Conservation (phyloP, 352 stramenopile genomes). For the Phytophthora sojae region DNA sequence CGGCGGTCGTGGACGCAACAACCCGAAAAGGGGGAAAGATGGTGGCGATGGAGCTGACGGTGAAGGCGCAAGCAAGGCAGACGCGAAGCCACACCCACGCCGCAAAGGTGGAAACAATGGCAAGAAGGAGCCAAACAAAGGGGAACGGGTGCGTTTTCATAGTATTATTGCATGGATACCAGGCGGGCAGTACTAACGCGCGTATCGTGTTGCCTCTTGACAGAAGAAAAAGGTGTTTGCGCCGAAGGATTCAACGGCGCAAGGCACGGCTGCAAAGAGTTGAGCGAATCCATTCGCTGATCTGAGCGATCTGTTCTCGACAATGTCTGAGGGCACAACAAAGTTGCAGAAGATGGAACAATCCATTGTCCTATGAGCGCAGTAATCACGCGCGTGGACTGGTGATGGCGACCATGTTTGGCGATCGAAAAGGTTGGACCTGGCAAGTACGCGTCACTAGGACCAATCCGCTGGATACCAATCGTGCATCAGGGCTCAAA, state of each 20-base stretch:
- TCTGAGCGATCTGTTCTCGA: conserved; percentile 15
- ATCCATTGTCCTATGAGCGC: conserved; percentile 12
- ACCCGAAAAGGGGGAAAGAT: conserved; percentile 47
- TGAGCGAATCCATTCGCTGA: conserved; percentile 30
- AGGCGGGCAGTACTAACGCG: conserved; percentile 6
- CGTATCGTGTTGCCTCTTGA: neutral
- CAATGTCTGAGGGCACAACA: conserved; percentile 18
- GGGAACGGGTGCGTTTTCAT: conserved; percentile 39
- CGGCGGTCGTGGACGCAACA: conserved; percentile 39
- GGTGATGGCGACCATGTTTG: conserved; percentile 18
- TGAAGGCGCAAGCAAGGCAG: conserved; percentile 27
- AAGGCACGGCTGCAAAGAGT: conserved; percentile 45
- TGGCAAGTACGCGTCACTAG: conserved; percentile 1
- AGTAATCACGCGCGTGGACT: conserved; percentile 14
- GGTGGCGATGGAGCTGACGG: conserved; percentile 27
- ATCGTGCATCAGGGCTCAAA: conserved; percentile 14
- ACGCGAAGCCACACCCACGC: conserved; percentile 40
- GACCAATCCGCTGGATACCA: conserved; percentile 15
- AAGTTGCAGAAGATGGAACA: conserved; percentile 26
- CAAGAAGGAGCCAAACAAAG: conserved; percentile 49
- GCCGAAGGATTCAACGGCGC: conserved; percentile 57
- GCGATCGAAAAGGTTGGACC: conserved; percentile 11
- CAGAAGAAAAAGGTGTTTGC: conserved; percentile 78
- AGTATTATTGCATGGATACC: neutral
- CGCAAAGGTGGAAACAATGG: conserved; percentile 33